Conservation (phyloP, 192 early-diverging fungal species). For the Coemansia brasiliensis region DNA sequence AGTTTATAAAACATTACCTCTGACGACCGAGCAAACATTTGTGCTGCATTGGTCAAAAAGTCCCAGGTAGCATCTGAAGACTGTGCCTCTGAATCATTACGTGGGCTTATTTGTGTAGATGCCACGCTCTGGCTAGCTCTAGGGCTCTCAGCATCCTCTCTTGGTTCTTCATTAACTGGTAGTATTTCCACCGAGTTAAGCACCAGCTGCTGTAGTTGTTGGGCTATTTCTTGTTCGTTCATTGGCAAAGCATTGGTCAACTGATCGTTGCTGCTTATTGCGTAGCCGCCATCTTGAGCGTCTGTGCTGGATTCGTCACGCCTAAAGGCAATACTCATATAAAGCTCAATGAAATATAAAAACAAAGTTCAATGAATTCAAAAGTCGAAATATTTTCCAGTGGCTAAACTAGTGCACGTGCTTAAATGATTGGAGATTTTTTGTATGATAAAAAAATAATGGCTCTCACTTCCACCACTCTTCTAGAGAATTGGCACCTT, state of each 20-base stretch:
- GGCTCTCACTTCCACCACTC: constrained; percentile 56
- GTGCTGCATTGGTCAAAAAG: constrained; percentile 46
- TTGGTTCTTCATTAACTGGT: background rate
- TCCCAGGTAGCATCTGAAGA: constrained; percentile 22
- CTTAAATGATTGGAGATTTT: background rate
- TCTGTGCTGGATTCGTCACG: background rate
- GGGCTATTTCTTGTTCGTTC: constrained; percentile 24
- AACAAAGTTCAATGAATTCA: background rate
- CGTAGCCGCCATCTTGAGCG: background rate
- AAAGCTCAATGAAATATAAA: too few species aligned
- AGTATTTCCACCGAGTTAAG: constrained; percentile 4
- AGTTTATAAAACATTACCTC: constrained; percentile 16
- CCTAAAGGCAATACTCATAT: constrained; percentile 13
- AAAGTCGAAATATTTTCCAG: too few species aligned
- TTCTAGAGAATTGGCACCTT: background rate
- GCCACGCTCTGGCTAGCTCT: background rate
- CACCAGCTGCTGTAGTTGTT: constrained; percentile 40
- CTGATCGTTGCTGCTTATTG: background rate
- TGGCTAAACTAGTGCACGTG: background rate
- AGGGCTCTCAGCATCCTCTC: background rate
- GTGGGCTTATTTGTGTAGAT: background rate
- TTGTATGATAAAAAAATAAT: too few species aligned
- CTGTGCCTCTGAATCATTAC: background rate
- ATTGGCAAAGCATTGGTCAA: background rate
- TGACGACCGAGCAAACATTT: constrained; percentile 38